phyloP scores from a whole-genome alignment of 768 basidiomycete species.

The Calocybe gangraenosa region DNA sequence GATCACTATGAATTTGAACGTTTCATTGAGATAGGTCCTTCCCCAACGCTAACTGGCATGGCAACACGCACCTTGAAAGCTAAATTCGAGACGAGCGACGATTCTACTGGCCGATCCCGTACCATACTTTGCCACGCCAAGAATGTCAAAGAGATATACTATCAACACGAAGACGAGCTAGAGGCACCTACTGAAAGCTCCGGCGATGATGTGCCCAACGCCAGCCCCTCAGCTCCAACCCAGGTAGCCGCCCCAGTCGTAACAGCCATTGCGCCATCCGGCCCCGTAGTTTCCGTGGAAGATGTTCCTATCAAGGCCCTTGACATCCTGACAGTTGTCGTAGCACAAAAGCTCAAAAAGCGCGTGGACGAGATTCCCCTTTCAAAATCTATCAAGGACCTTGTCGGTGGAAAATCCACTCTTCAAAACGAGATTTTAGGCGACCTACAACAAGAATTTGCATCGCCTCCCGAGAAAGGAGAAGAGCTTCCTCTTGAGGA shows the following conservation, averaged over 20 bases:
- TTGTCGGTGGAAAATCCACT: constrained; percentile 97
- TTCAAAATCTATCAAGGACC: constrained; percentile 95
- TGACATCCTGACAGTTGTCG: constrained; percentile 82
- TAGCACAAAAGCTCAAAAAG: constrained; percentile 99
- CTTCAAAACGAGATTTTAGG: constrained; percentile 98
- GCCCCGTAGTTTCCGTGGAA: constrained; percentile 71
- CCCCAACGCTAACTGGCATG: constrained; percentile 95
- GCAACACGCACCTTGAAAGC: constrained; percentile 85
- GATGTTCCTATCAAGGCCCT: constrained; percentile 90
- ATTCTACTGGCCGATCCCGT: constrained; percentile 75
- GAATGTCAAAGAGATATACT: constrained; percentile 96
- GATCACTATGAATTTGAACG: constrained; percentile 83
- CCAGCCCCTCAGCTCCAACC: constrained; percentile 33
- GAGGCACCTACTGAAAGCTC: constrained; percentile 38
- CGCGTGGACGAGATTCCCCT: constrained; percentile 82
- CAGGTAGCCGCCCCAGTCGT: constrained; percentile 38
- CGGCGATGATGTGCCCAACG: constrained; percentile 26
- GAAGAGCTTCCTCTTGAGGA: constrained; percentile 97
- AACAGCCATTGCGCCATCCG: constrained; percentile 45
- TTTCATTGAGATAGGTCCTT: constrained; percentile 93
- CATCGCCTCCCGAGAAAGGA: constrained; percentile 95
- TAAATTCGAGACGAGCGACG: constrained; percentile 90
- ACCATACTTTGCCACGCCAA: constrained; percentile 91
- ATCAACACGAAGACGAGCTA: constrained; percentile 89
- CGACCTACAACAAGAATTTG: constrained; percentile 92